Evolutionary conservation across 2,329 filamentous ascomycete species (phyloP), one percentile per base, ranked within the genome.

Genomic region (Periconia sp.): DNA sequence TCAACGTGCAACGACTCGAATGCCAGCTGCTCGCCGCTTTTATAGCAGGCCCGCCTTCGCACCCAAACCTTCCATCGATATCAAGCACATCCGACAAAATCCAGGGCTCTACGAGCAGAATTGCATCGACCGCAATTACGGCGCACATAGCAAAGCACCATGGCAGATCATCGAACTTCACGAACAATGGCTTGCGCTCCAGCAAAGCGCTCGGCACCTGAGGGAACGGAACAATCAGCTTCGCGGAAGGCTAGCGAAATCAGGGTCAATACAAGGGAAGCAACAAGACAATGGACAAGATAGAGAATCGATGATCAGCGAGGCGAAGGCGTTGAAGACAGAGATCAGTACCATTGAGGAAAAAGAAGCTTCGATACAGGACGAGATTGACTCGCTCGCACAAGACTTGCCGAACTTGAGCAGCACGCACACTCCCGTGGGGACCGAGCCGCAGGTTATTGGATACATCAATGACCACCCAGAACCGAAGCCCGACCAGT

Each of bases 71-170:
- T 81, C 81, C 33, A 80, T 95, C 54, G 88, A 96, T 73, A 80
- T 95, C 65, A 92, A 89, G 69, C 87, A 94, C 73, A 96, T 99
- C 68, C 91, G 92, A 44, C 82, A 90, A 63, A 88, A 95, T 70
- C 83, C 88, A 12, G 82, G 86, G 11, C 79, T 95, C 12, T 88
- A 96, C 76, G 81, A 87, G 57, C 78, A 86, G 54, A 97, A 95
- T 64, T 95, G 89, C 71, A 68, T 87, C 46, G 86, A 91, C 55
- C 85, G 94, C 56, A 96, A 96, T 69, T 96, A 96, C 73, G 78
- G 68, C 11, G 67, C 72, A 0, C 77, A 80, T 40, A 71, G 75
- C 10, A 70, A 74, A 11, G 74, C 79, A 36, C 77, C 82, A 3
- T 77, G 73, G 61, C 71, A 71, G 26, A 84, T 86, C 31, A 65